These are phyloP conservation scores for Arthroderma uncinatum DNA, from an alignment of 2,329 filamentous ascomycete genomes.

Conservation along the genomic window DNA sequence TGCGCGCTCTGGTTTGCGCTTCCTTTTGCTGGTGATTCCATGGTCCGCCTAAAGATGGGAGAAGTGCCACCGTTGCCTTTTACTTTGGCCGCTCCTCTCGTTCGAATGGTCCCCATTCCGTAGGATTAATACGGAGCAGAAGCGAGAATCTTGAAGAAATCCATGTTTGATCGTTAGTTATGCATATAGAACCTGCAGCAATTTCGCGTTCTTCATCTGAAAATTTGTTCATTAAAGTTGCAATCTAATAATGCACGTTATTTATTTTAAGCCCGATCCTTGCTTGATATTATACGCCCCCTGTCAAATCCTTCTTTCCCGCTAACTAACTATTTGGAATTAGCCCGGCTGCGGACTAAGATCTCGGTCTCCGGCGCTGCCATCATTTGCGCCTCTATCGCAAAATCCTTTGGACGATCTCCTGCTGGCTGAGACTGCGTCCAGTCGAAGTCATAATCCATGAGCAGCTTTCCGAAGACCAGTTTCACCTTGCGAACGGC, in stretches of 20 bases:
- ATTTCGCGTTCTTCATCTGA: too few relatives aligned
- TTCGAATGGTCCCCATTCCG: neutral
- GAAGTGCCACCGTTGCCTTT: neutral
- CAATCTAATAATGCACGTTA: too few relatives aligned
- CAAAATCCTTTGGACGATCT: neutral
- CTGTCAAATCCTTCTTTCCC: too few relatives aligned
- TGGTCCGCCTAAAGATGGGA: neutral
- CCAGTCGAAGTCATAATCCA: slow-evolving; percentile 21
- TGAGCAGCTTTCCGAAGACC: slow-evolving; percentile 20
- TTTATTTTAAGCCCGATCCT: too few relatives aligned
- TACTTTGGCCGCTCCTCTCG: neutral
- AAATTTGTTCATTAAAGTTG: too few relatives aligned
- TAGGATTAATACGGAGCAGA: too few relatives aligned
- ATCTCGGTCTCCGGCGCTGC: neutral
- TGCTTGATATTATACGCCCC: too few relatives aligned
- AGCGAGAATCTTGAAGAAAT: too few relatives aligned
- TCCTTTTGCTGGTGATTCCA: neutral
- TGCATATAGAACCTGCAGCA: too few relatives aligned
- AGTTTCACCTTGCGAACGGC: slow-evolving; percentile 24
- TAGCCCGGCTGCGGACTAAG: neutral
- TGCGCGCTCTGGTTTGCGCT: neutral
- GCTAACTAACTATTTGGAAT: neutral
- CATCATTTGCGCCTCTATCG: neutral
- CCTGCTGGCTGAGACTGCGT: neutral
- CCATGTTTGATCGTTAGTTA: too few relatives aligned